phyloP scores from a whole-genome alignment of 495 filamentous ascomycete species.

The Pseudotulostoma volvatum region DNA sequence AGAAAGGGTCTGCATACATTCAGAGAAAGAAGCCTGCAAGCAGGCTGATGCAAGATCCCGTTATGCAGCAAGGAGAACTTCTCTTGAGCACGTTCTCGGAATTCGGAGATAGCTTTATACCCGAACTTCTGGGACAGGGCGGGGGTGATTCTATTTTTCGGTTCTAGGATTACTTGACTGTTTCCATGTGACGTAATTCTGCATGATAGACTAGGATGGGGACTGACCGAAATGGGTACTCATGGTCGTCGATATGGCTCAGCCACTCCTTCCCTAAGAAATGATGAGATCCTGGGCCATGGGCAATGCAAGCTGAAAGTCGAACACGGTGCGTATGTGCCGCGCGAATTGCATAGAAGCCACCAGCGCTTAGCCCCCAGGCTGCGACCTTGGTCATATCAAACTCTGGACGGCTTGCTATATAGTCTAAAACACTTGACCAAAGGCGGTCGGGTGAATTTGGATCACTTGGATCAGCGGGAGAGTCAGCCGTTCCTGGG shows the following conservation, averaged over 20 bases:
- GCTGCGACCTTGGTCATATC: constrained; percentile 44
- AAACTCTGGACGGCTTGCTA: constrained; percentile 38
- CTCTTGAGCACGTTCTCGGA: constrained; percentile 41
- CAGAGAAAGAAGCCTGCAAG: constrained; percentile 46
- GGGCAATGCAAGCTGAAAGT: constrained; percentile 46
- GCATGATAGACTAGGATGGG: constrained; percentile 5
- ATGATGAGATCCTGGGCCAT: constrained; percentile 56
- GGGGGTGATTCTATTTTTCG: constrained; percentile 32
- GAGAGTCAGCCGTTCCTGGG: constrained; percentile 65
- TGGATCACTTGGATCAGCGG: constrained; percentile 41
- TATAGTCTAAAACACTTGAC: constrained; percentile 49
- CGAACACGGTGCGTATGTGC: constrained; percentile 50
- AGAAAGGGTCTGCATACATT: constrained; percentile 34
- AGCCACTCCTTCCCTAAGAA: constrained; percentile 54
- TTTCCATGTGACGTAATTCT: no score
- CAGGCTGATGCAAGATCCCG: constrained; percentile 46
- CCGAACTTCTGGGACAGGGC: constrained; percentile 59
- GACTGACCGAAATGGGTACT: constrained; percentile 59
- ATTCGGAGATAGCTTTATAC: constrained; percentile 41
- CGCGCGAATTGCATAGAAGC: constrained; percentile 60
- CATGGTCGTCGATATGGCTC: constrained; percentile 47
- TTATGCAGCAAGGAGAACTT: constrained; percentile 61
- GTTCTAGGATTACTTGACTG: neutral
- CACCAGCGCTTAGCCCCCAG: constrained; percentile 61
- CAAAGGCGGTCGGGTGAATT: constrained; percentile 34